Conservation (phyloP, 2,329 filamentous ascomycete genomes). For the Purpureocillium lavendulum region DNA sequence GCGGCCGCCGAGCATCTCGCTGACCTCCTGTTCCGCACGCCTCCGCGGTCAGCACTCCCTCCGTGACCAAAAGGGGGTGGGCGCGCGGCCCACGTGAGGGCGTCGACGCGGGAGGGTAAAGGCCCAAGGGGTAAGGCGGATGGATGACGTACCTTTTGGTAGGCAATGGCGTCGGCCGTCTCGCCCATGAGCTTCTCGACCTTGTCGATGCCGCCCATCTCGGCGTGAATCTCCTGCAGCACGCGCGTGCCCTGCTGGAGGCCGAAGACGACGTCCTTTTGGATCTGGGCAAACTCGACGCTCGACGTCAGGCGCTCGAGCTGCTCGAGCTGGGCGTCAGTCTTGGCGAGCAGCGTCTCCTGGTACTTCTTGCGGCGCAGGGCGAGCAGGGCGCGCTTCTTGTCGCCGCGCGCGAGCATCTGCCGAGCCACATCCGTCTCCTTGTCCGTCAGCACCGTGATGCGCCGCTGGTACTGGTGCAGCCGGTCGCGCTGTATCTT, state of each 20-base stretch:
- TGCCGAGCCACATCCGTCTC: conserved; percentile 81
- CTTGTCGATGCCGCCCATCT: conserved; percentile 91
- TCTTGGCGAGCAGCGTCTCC: conserved; percentile 78
- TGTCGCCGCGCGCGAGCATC: conserved; percentile 75
- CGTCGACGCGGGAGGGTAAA: background rate
- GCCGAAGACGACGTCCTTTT: conserved; percentile 92
- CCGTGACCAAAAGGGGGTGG: background rate
- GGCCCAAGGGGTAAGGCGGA: background rate
- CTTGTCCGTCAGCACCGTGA: conserved; percentile 74
- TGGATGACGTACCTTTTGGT: conserved; percentile 61
- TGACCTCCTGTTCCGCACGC: conserved; percentile 69
- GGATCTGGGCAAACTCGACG: conserved; percentile 93
- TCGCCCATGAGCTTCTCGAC: conserved; percentile 96
- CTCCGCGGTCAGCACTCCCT: conserved; percentile 4
- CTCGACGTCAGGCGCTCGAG: conserved; percentile 79
- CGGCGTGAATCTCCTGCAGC: conserved; percentile 80
- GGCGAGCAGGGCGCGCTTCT: conserved; percentile 73
- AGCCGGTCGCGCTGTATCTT: conserved; percentile 97
- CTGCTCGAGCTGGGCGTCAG: conserved; percentile 88
- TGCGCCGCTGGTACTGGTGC: conserved; percentile 89
- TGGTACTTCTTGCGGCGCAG: conserved; percentile 96
- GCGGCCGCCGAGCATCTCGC: conserved; percentile 77
- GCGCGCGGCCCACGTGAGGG: background rate
- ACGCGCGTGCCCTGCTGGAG: conserved; percentile 87
- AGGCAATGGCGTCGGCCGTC: conserved; percentile 80